These are phyloP conservation scores for Tubosaeta brunneosetosa DNA, from an alignment of 768 basidiomycete genomes.

Conservation along the genomic window DNA sequence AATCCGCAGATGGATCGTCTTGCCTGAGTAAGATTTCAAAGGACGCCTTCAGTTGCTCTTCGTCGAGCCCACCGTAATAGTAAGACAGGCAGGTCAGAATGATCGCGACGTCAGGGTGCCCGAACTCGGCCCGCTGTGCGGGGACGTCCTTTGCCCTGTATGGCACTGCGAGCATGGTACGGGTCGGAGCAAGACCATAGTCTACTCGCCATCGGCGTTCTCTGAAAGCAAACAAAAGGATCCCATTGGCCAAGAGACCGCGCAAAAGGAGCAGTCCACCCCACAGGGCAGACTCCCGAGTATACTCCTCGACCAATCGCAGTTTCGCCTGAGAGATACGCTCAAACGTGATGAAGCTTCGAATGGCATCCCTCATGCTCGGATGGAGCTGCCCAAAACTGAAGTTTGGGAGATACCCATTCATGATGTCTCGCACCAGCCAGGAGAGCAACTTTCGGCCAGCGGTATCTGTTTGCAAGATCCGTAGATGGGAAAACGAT, in stretches of 20 bases:
- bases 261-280: constrained; percentile 19
- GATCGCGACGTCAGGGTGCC: constrained; percentile 25
- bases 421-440: constrained; percentile 10
- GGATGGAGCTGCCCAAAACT: constrained; percentile 5
- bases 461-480: constrained; percentile 9
- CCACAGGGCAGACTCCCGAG: constrained; percentile 2
- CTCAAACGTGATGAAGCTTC: constrained; percentile 6
- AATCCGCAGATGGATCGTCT: constrained; percentile 19
- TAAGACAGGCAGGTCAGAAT: constrained; percentile 16
- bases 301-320: constrained; percentile 1
- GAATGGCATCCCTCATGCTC: background rate
- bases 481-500: constrained; percentile 11
- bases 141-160: constrained; percentile 28
- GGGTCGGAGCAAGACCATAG: constrained; percentile 14
- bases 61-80: constrained; percentile 24
- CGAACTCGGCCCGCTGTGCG: constrained; percentile 23
- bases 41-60: constrained; percentile 12
- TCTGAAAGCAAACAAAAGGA: constrained; percentile 17
- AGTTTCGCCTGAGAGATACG: background rate
- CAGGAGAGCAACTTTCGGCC: constrained; percentile 4
- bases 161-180: constrained; percentile 25
- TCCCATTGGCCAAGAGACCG: constrained; percentile 23
- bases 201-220: constrained; percentile 29
- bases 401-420: constrained; percentile 3
- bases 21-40: constrained; percentile 17